phyloP scores from a whole-genome alignment of 768 basidiomycete species.

The Termitomyces sp. region DNA sequence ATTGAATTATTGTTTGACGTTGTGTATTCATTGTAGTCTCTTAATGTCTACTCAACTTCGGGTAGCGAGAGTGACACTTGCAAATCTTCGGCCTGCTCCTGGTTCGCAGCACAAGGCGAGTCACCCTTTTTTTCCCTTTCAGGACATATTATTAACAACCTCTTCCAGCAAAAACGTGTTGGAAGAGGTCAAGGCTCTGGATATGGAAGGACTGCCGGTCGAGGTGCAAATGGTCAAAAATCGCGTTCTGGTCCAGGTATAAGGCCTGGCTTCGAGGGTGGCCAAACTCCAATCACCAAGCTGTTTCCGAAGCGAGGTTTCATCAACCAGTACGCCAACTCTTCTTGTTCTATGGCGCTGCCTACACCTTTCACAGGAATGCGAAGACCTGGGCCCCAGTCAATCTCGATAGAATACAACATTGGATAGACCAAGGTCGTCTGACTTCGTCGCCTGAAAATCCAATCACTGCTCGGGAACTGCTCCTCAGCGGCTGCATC shows the following conservation, averaged over 20 bases:
- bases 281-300: constrained; percentile 90
- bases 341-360: background rate
- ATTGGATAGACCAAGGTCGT: constrained; percentile 86
- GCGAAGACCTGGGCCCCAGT: constrained; percentile 74
- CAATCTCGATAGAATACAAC: constrained; percentile 82
- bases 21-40: constrained; percentile 3
- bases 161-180: constrained; percentile 79
- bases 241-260: constrained; percentile 87
- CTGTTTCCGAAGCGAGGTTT: constrained; percentile 93
- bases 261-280: constrained; percentile 87
- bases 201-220: constrained; percentile 86
- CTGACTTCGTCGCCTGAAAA: constrained; percentile 70
- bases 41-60: constrained; percentile 33
- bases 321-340: constrained; percentile 71
- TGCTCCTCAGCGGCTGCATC: constrained; percentile 82
- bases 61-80: constrained; percentile 47
- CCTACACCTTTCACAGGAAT: constrained; percentile 39
- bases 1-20: background rate
- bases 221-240: constrained; percentile 95
- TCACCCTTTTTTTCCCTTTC: background rate
- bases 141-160: constrained; percentile 4
- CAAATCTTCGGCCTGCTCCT: constrained; percentile 64
- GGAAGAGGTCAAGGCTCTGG: constrained; percentile 92
- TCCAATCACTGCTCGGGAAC: constrained; percentile 83
- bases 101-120: constrained; percentile 65